phyloP scores from a whole-genome alignment of 768 basidiomycete genomes.

The Pleurotus giganteus region DNA sequence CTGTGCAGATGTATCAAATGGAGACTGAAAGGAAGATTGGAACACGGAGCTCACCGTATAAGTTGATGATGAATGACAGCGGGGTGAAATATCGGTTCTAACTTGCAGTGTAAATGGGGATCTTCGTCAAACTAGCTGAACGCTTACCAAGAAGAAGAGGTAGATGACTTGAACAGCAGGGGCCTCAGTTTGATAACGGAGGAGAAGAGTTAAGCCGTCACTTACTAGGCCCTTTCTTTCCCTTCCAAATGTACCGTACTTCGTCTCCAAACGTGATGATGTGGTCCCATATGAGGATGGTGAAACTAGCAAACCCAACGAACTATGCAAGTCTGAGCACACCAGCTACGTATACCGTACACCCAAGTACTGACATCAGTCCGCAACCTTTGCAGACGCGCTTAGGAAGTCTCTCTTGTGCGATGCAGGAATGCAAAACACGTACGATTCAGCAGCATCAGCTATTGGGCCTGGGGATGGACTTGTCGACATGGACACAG shows the following conservation, averaged over 20 bases:
- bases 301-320: constrained; percentile 50
- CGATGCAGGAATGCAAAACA: neutral
- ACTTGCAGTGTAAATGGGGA: neutral
- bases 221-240: constrained; percentile 44
- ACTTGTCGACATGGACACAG: neutral
- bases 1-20: constrained; percentile 19
- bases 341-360: neutral
- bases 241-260: constrained; percentile 52
- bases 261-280: constrained; percentile 50
- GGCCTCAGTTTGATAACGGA: neutral
- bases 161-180: constrained; percentile 31
- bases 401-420: neutral
- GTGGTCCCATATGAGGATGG: constrained; percentile 55
- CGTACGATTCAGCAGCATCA: constrained; percentile 10
- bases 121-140: neutral
- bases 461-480: neutral
- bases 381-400: neutral
- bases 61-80: constrained; percentile 57
- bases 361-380: constrained; percentile 11
- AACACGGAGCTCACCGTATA: constrained; percentile 34
- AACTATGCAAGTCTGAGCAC: constrained; percentile 28
- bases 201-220: constrained; percentile 5
- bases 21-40: neutral
- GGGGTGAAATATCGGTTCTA: constrained; percentile 69
- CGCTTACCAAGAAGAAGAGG: constrained; percentile 40